Evolutionary conservation across 1,139 yeast species (phyloP).

Genomic region (Pichia sp.): DNA sequence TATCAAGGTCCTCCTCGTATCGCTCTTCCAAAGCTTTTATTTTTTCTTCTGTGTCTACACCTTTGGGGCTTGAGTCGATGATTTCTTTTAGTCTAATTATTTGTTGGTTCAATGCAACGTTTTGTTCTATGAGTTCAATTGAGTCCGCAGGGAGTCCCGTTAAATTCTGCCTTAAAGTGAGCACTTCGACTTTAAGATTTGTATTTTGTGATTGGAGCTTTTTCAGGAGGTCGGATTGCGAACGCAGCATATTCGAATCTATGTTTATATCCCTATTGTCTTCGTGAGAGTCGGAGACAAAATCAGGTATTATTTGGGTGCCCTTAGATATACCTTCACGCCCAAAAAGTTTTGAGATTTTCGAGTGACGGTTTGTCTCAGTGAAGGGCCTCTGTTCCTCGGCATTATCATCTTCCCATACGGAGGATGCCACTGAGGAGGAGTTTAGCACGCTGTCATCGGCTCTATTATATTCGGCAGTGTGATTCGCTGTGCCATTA

Average conservation of each 20-base stretch:
- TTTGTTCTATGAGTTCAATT: constrained; percentile 37
- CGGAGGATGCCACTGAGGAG: constrained; percentile 16
- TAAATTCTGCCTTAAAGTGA: constrained; percentile 48
- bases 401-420: constrained; percentile 13
- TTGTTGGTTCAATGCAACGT: constrained; percentile 35
- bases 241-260: constrained; percentile 44
- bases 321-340: constrained; percentile 18
- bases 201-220: constrained; percentile 57
- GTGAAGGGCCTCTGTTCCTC: constrained; percentile 1
- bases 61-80: background rate
- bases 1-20: background rate
- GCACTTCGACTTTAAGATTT: constrained; percentile 54
- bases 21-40: constrained; percentile 13
- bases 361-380: constrained; percentile 8
- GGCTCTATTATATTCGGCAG: background rate
- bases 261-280: constrained; percentile 8
- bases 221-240: constrained; percentile 49
- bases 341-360: constrained; percentile 7
- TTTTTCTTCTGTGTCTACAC: constrained; percentile 2
- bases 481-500: background rate
- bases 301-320: constrained; percentile 30
- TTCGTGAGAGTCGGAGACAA: constrained; percentile 16
- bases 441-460: constrained; percentile 7
- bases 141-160: constrained; percentile 44
- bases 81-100: constrained; percentile 3